Evolutionary conservation across 2,329 filamentous ascomycete species (phyloP), one percentile per base, ranked within the genome.

Genomic region (Penicillium sp.): DNA sequence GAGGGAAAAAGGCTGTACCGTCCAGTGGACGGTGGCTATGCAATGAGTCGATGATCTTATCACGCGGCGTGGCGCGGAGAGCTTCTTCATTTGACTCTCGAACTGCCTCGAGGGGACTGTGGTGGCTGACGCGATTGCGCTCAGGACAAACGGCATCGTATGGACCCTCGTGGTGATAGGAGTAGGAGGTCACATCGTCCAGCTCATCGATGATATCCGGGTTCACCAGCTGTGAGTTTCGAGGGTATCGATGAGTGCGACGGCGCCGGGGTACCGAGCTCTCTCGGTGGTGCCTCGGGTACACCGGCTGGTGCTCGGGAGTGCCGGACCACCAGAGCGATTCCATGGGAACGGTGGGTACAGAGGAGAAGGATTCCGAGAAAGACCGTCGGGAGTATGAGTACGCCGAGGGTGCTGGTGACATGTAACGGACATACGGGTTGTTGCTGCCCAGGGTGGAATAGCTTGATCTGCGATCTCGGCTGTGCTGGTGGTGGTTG

Each of bases 141-240:
- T 90, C 86, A 1, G 89, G 81, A 54, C 91, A 82, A 2, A 91
- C 89, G 10, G 93, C 91, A 73, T 98, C 94, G 68, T 90, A 98
- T 0, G 94, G 94, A 0, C 94, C 93, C 64, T 89, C 91, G 69
- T 98, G 94, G 75, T 97, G 94, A 75, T 96, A 96, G 2, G 83
- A 78, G 17, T 83, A 83, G 53, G 85, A 84, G n/a, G 84, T 75
- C 2, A 83, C 79, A 55, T 80, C 82, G 72, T 96, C 94, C 1
- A 98, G 85, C 5, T 81, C 80, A 73, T 97, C 94, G 69, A 98
- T 95, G 8, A 83, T 82, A 74, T 98, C 93, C 1, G 91, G 84
- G 48, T 84, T 84, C 28, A 88, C 85, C 15, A 72, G 63, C 28
- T 63, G 63, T 8, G 71, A 73, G 39, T 68, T 55, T 0, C 65